Base-by-base conservation (phyloP, 2,329 filamentous ascomycete species). In the Emericellopsis cladophorae region DNA sequence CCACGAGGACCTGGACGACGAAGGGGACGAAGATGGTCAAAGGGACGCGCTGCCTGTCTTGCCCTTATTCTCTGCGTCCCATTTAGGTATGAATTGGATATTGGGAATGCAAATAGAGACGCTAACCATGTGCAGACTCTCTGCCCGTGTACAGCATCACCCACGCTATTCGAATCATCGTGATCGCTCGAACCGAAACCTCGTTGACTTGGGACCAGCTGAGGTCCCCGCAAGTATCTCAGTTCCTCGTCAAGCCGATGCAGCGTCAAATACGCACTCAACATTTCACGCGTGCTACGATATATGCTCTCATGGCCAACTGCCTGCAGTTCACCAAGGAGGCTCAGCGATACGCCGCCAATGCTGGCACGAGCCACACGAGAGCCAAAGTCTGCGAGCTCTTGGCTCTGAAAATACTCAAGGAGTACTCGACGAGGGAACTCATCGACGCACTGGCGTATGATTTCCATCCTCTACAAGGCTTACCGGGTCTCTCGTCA, bases 211-310 rank as follows among this genome's bases (percentile, higher is more conserved):
- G 89, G 89, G 90, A 96, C 48, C 90, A 96, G 59, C 70, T 96
- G 46, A 79, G 89, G 47, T 94, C 88, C n/a, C 90, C 90, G 4
- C 90, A 96, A 57, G 82, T 96, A 42, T 95, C 88, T 14, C 89
- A 95, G 56, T 96, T 96, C 57, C 73, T 96, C 31, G 76, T 95
- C 55, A 95, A 95, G 66, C 90, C 90, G 3, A 92, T 95, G 67
- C 87, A 92, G 60, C 84, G 92, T 56, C 83, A 90, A 58, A 89
- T 95, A 47, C 79, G 82, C 45, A 70, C 76, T 14, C 78, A 84
- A 40, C 85, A 95, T 60, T 90, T 94, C 59, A 89, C 83, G 24
- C 75, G 84, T 37, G 89, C 85, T 9, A 92, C 88, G 0, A 60
- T 95, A 31, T 95, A 94, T 62, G 87, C 88, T 3, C 66, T 96